Evolutionary conservation across 148 eudicot species (phyloP), one percentile per base, ranked within the genome.

Genomic region (Camellia lanceoleosa): DNA sequence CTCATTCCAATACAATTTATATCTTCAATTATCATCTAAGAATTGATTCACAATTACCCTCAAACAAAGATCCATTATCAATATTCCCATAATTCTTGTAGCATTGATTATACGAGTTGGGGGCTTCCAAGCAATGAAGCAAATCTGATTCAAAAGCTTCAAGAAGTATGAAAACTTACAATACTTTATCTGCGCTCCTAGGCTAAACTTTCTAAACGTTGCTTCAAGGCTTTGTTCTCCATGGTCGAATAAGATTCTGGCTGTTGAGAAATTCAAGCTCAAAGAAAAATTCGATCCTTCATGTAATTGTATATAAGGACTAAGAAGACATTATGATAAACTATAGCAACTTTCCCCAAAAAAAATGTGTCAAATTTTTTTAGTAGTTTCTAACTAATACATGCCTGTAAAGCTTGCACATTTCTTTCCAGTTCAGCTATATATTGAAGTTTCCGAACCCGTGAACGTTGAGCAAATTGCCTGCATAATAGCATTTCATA

Each of bases 391-490:
- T 56, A 46, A 14, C n/a, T 58, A 49, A 75, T 44, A 79, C 88
- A 81, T 89, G 83, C 99, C 95, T 95, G 97, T 56, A 95, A 80
- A 73, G 93, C 90, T 84, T 95, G 99, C 65, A 95, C 97, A 73
- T 87, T 91, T 82, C 91, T 91, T 85, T 95, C 99, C 80, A 95
- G 88, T 84, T 95, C 99, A 79, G 99, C 94, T 70, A 95, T 95
- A 89, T 95, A 93, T 85, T 95, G 99, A 80, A 95, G 97, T 83
- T 95, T 95, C 69, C 99, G 84, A 76, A 95, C 99, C 55, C 99
- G 90, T 52, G 99, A 95, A 71, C 99, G 93, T 81, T 95, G 99
- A 80, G 99, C 99, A 87, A 92, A 95, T 86, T 95, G 97, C 90
- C 99, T 95, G 90, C 76, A 89, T 9, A 20, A 80, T 44, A 80